phyloP scores from a whole-genome alignment of 352 stramenopile species.

The Globisporangium nunn region DNA sequence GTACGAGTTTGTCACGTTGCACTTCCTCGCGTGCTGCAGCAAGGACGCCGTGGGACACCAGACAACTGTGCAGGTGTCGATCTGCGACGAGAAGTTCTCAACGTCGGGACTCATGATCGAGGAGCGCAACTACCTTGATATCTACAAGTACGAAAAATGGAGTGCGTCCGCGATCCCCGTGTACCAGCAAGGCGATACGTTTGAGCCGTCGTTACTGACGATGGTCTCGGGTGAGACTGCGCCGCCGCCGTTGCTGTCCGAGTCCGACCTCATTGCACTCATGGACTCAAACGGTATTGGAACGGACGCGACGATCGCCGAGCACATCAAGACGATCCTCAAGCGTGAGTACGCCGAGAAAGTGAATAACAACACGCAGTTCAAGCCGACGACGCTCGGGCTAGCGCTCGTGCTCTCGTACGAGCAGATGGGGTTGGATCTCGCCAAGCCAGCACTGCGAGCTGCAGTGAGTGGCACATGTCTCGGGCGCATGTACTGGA shows the following conservation, averaged over 20 bases:
- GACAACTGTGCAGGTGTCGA: slow-evolving; percentile 85
- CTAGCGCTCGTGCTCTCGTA: slow-evolving; percentile 90
- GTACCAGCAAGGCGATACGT: slow-evolving; percentile 72
- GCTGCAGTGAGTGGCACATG: slow-evolving; percentile 43
- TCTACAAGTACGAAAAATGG: slow-evolving; percentile 95
- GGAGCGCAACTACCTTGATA: slow-evolving; percentile 92
- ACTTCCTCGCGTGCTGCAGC: slow-evolving; percentile 98
- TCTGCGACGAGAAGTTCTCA: slow-evolving; percentile 84
- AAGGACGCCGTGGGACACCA: slow-evolving; percentile 89
- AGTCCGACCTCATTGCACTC: slow-evolving; percentile 90
- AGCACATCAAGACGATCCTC: slow-evolving; percentile 99
- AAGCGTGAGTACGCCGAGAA: slow-evolving; percentile 96
- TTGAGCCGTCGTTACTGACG: slow-evolving; percentile 54
- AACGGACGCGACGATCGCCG: slow-evolving; percentile 93
- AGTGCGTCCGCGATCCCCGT: slow-evolving; percentile 79
- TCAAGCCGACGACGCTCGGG: slow-evolving; percentile 89
- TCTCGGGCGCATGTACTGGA: background rate
- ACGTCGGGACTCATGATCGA: slow-evolving; percentile 87
- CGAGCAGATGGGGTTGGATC: slow-evolving; percentile 92
- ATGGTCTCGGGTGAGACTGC: slow-evolving; percentile 74
- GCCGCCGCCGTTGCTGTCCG: slow-evolving; percentile 85
- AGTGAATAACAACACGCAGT: slow-evolving; percentile 89
- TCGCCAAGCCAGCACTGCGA: slow-evolving; percentile 94
- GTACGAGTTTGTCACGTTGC: slow-evolving; percentile 96
- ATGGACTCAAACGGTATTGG: slow-evolving; percentile 95